Evolutionary conservation across 768 basidiomycete species (phyloP).

Genomic region (Scleroderma citrinum): DNA sequence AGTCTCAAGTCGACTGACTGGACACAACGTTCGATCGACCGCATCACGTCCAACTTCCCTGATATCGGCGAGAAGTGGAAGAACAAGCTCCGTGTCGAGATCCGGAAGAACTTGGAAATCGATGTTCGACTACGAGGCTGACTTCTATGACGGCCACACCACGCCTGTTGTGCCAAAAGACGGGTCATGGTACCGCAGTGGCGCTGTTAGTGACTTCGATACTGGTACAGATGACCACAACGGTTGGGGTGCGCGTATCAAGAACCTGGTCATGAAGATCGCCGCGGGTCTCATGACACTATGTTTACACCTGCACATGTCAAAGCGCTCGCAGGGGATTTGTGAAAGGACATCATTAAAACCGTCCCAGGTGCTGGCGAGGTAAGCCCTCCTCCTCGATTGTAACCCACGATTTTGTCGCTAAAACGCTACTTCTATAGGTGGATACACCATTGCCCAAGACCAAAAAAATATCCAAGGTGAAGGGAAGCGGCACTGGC

Average conservation of each 20-base stretch:
- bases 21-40: slow-evolving; percentile 25
- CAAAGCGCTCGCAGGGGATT: slow-evolving; percentile 21
- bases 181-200: slow-evolving; percentile 28
- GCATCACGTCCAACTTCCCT: slow-evolving; percentile 26
- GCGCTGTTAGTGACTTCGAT: slow-evolving; percentile 23
- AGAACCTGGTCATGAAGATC: slow-evolving; percentile 22
- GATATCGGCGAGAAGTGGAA: slow-evolving; percentile 29
- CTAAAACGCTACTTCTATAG: not conserved
- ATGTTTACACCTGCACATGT: slow-evolving; percentile 29
- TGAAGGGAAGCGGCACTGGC: too few species aligned
- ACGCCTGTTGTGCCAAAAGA: slow-evolving; percentile 27
- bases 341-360: slow-evolving; percentile 12
- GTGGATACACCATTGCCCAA: not conserved
- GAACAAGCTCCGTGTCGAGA: slow-evolving; percentile 23
- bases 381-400: not conserved
- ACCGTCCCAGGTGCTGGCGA: not conserved
- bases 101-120: slow-evolving; percentile 28
- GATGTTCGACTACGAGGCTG: slow-evolving; percentile 29
- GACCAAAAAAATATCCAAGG: not conserved
- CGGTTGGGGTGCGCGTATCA: slow-evolving; percentile 24
- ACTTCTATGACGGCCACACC: slow-evolving; percentile 17
- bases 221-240: slow-evolving; percentile 28
- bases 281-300: slow-evolving; percentile 25
- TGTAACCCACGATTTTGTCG: not conserved
- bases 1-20: slow-evolving; percentile 26